Evolutionary conservation across 257 asterid species (phyloP).

Genomic region (Fraxinus pennsylvanica): DNA sequence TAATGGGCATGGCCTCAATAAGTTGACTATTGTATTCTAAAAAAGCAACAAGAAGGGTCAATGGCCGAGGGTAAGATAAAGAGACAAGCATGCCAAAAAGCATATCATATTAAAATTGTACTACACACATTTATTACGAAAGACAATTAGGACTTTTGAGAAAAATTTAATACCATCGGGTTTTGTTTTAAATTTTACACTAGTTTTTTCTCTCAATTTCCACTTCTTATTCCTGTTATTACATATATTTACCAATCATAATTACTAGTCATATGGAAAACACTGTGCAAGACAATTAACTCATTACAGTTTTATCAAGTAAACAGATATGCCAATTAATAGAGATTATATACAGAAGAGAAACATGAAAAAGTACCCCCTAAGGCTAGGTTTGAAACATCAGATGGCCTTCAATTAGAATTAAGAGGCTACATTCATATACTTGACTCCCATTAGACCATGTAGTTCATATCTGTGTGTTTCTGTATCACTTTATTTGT

Average conservation of each 20-base stretch:
- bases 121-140: not conserved
- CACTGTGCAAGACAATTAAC: not conserved
- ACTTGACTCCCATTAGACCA: not conserved
- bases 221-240: constrained; percentile 6
- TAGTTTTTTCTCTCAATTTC: not conserved
- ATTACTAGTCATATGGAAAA: constrained; percentile 2
- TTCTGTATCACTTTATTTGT: not conserved
- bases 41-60: constrained; percentile 21
- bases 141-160: not conserved
- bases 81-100: not conserved
- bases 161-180: not conserved
- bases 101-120: not conserved
- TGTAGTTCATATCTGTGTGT: not conserved
- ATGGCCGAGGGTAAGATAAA: constrained; percentile 19
- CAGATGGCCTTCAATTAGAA: not conserved
- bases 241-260: constrained; percentile 11
- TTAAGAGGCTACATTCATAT: not conserved
- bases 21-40: constrained; percentile 28
- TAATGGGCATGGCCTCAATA: constrained; percentile 54
- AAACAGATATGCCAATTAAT: not conserved
- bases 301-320: not conserved
- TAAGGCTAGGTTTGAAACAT: not conserved
- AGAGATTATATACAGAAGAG: not conserved
- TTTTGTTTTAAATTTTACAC: not conserved
- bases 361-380: not conserved